Evolutionary conservation across 2,329 filamentous ascomycete species (phyloP), one percentile per base, ranked within the genome.

Genomic region (Alternaria metachromatica): DNA sequence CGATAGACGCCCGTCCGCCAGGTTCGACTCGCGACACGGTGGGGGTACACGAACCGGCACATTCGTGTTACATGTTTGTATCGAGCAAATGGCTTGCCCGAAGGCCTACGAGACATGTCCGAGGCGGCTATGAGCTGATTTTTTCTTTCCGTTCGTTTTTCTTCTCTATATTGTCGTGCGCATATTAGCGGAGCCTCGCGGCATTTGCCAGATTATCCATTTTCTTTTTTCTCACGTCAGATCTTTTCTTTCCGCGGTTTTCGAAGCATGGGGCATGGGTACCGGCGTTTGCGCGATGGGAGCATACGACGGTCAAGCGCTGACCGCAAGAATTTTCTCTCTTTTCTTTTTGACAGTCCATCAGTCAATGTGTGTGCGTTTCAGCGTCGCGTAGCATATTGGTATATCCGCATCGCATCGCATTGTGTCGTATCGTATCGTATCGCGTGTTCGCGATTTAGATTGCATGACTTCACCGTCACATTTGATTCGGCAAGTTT

Each of bases 251-350:
- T 41, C 37, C n/a, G 46, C 23, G 23, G 0, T n/a, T 53, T 33
- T 2, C 0, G 15, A 28, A 13, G 46, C 46, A 30, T 50, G 46
- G 26, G 23, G 44, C 58, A 60, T 60, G 51, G 50, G 44, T 41
- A 28, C 23, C 18, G 51, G 51, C 23, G 28, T 58, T 28, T 50
- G 55, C 41, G 57, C 44, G 23, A 55, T 30, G 50, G 20, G 48
- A 53, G 49, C 49, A 56, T 41, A 30, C 20, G 59, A 64, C 59
- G 62, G 59, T 64, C 62, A 64, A 64, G 62, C 58, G 62, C 62
- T 64, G 62, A 64, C 59, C 59, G 62, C 50, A 37, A 46, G 18
- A 43, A 41, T 44, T 62, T 62, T 55, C 50, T 30, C 33, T 7
- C n/a, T 4, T 44, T 23, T 26, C 13, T 15, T 54, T 21, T 41